Percentiles rank a stretch among this genome's conserved stretches.
These are phyloP conservation scores for Xerocomellus chrysenteron DNA, from an alignment of 768 basidiomycete species.

Conservation along the genomic window DNA sequence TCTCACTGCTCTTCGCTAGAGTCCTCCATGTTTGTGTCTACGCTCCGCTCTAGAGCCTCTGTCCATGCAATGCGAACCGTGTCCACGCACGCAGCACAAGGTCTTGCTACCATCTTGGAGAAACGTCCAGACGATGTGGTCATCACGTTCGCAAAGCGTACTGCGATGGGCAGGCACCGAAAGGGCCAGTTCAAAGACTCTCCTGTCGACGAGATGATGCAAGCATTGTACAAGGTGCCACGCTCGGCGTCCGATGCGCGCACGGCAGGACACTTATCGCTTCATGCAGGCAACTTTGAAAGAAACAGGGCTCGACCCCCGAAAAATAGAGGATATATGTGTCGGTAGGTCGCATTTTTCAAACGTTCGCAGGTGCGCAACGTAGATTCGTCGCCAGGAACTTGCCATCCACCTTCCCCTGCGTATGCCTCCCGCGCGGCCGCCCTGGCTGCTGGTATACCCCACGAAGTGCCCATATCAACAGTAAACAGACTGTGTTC, in stretches of 20 bases:
- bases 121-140: slow-evolving; percentile 85
- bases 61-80: slow-evolving; percentile 23
- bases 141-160: slow-evolving; percentile 85
- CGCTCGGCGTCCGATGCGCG: slow-evolving; percentile 5
- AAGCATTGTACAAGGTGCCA: slow-evolving; percentile 80
- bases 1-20: not conserved
- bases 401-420: slow-evolving; percentile 81
- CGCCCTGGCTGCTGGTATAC: slow-evolving; percentile 86
- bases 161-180: slow-evolving; percentile 83
- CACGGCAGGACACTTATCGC: not conserved
- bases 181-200: slow-evolving; percentile 92
- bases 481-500: slow-evolving; percentile 93
- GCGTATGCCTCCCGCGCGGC: slow-evolving; percentile 84
- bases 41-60: slow-evolving; percentile 13
- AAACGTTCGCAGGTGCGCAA: not conserved
- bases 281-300: slow-evolving; percentile 58
- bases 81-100: slow-evolving; percentile 38
- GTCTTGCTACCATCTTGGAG: slow-evolving; percentile 55
- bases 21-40: slow-evolving; percentile 19
- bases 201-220: slow-evolving; percentile 83
- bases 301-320: slow-evolving; percentile 64
- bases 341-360: slow-evolving; percentile 52
- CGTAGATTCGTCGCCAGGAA: slow-evolving; percentile 45
- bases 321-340: slow-evolving; percentile 78
- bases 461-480: slow-evolving; percentile 80